phyloP scores from a whole-genome alignment of 768 basidiomycete species.

The Podaxis pistillaris region DNA sequence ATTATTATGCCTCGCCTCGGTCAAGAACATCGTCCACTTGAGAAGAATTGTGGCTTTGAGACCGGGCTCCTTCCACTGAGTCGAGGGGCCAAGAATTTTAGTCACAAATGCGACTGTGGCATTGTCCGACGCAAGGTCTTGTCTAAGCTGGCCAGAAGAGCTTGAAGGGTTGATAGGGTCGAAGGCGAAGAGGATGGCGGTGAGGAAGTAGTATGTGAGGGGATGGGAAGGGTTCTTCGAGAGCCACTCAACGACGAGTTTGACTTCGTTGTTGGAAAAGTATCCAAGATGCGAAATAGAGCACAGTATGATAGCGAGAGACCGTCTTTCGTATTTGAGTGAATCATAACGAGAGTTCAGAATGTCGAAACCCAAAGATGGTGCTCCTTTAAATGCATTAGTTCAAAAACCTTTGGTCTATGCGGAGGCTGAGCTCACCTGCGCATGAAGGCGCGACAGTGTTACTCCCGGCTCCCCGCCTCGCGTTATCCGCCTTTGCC shows the following conservation, averaged over 20 bases:
- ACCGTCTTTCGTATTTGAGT: slow-evolving; percentile 70
- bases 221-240: slow-evolving; percentile 61
- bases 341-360: slow-evolving; percentile 69
- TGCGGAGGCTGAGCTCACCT: slow-evolving; percentile 37
- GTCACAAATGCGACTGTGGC: slow-evolving; percentile 57
- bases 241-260: slow-evolving; percentile 70
- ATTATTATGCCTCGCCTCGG: slow-evolving; percentile 71
- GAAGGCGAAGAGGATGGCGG: slow-evolving; percentile 61
- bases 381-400: slow-evolving; percentile 33
- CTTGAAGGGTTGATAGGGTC: slow-evolving; percentile 61
- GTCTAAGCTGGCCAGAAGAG: slow-evolving; percentile 42
- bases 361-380: slow-evolving; percentile 63
- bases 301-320: slow-evolving; percentile 62
- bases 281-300: slow-evolving; percentile 62
- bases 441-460: slow-evolving; percentile 55
- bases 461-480: slow-evolving; percentile 61
- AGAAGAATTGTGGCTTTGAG: slow-evolving; percentile 74
- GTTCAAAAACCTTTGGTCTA: background rate
- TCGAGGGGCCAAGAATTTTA: slow-evolving; percentile 46
- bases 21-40: slow-evolving; percentile 86
- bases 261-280: slow-evolving; percentile 58
- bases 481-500: slow-evolving; percentile 50
- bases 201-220: slow-evolving; percentile 68
- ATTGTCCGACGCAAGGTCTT: slow-evolving; percentile 44
- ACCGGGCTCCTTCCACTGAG: slow-evolving; percentile 67